Conservation (phyloP, 1,139 yeast genomes). For the Pichia sp. region DNA sequence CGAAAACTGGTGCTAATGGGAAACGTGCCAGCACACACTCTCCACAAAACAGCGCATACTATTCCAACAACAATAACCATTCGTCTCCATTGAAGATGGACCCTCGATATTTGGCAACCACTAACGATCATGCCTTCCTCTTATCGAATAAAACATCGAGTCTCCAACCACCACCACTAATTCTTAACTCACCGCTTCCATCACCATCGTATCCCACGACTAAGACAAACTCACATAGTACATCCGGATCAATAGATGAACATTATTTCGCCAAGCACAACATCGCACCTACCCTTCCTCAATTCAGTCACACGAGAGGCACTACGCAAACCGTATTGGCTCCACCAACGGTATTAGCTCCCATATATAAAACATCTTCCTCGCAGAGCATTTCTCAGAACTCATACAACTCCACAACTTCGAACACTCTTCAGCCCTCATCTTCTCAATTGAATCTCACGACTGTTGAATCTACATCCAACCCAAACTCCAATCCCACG, state of each 20-base stretch:
- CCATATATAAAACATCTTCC: conserved; percentile 3
- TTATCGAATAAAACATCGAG: not conserved
- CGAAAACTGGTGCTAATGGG: no score
- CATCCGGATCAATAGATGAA: conserved; percentile 6
- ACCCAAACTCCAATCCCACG: no score
- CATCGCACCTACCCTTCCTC: conserved; percentile 2
- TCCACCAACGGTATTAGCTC: conserved; percentile 9
- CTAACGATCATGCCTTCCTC: conserved; percentile 10
- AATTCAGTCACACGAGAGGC: conserved; percentile 3
- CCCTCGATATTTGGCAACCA: conserved; percentile 10
- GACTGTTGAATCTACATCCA: no score
- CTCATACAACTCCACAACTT: not conserved
- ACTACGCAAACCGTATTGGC: conserved; percentile 1
- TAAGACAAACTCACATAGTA: no score
- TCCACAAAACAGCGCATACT: no score
- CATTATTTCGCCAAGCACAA: not conserved
- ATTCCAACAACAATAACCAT: no score
- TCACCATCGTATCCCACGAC: no score
- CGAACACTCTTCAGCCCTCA: no score
- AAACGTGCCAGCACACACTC: no score
- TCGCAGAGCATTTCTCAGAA: conserved; percentile 1
- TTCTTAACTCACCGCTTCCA: no score
- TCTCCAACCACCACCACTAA: not conserved
- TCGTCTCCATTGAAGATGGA: conserved; percentile 8
- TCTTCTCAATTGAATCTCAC: no score